Evolutionary conservation across 2,329 filamentous ascomycete genomes (phyloP).

Genomic region (Ciborinia camelliae): DNA sequence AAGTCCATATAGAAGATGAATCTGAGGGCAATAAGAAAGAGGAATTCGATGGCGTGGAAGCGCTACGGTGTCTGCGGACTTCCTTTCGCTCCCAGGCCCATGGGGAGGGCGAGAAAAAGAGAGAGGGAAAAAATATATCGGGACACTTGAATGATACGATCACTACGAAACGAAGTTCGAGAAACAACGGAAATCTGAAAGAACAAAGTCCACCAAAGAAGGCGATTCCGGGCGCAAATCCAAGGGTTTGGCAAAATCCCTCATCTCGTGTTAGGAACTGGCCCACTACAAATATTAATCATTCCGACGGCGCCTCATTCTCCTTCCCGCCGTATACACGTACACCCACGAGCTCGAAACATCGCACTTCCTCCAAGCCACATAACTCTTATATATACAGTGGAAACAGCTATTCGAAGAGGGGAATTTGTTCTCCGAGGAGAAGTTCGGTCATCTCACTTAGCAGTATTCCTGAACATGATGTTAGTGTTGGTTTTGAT

Average conservation of each 20-base stretch:
- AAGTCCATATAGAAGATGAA: not conserved
- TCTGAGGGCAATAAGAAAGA: not conserved
- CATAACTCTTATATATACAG: not conserved
- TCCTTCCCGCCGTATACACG: not conserved
- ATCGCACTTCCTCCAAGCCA: not conserved
- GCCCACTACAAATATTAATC: not conserved
- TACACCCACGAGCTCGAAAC: not conserved
- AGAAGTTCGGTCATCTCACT: conserved; percentile 1
- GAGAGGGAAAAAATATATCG: not conserved
- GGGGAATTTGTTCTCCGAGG: not conserved
- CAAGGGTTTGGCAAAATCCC: conserved; percentile 5
- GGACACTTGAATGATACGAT: not conserved
- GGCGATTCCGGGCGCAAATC: not conserved
- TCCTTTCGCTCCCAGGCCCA: not conserved
- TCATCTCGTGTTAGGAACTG: conserved; percentile 1
- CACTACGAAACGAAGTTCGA: not conserved
- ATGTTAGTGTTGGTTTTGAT: not conserved
- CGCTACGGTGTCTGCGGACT: not conserved
- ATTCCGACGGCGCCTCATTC: not conserved
- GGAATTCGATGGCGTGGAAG: not conserved
- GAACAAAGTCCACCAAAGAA: not conserved
- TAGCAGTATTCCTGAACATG: not conserved
- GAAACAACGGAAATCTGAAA: not conserved
- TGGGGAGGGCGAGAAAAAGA: not conserved
- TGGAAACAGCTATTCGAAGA: not conserved